Base-by-base conservation (phyloP, 1,284 basidiomycete genomes). In the Puccinia coronata region DNA sequence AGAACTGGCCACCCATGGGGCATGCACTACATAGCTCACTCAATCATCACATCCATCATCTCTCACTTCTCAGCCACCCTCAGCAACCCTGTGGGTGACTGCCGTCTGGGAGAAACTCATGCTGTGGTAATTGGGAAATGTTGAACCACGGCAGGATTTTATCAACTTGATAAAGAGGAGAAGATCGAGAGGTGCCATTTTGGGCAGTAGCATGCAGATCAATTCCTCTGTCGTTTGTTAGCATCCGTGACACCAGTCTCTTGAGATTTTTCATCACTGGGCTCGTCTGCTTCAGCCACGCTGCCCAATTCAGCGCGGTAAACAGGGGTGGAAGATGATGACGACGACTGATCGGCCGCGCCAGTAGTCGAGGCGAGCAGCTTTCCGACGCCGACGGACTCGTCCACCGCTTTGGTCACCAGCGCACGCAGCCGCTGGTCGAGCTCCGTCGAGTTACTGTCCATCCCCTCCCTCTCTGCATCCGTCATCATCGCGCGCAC, bases 401-500 rank as follows among this genome's bases (percentile, higher is more conserved):
- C 31, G 31, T 79, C 77, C 0, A 79, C 77, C 0, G 77, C 71
- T 51, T 79, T 55, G 36, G 77, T 70, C 12, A 79, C 77, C 31
- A 70, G 47, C 51, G 59, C 63, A 55, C 77, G 61, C 18, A 79
- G 65, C 36, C 77, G 47, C 9, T 41, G 63, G 51, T 79, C 51
- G 39, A 79, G 23, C 16, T 79, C 77, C 34, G 77, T 49, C 25
- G 63, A 57, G 49, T 79, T 67, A 14, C 65, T 57, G 28, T 36
- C 53, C 14, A 79, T 55, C 31, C 77, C 77, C 23, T 69, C 47
- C 23, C 65, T n/a, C 53, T 79, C 77, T 55, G 77, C 77, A 39
- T 79, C 77, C 41, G 63, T 70, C 77, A 79, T 79, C 49, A 79
- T 79, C 5, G 70, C 67, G 14, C 51, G 41, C 2, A 79, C 77